A percentile compares a stretch with the other conserved stretches of the same genome.
Evolutionary conservation across 352 stramenopile species (phyloP).

Genomic region (Globisporangium cystogenes): DNA sequence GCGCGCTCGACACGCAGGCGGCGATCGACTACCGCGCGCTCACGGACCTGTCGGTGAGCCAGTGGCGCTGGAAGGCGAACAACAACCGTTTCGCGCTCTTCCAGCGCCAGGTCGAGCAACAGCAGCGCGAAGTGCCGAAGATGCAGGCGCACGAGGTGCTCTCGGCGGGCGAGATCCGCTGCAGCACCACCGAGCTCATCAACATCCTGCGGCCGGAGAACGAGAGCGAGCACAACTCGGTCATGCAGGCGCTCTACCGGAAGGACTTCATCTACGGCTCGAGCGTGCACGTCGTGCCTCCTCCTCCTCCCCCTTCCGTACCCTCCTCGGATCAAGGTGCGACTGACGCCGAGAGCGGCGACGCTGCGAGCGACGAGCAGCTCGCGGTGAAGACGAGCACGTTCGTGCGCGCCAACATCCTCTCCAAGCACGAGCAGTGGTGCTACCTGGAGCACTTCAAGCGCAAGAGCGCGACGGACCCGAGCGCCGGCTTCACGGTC

Average conservation of each 20-base stretch:
- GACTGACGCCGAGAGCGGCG: background rate
- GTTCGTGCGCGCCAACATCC: conserved; percentile 11
- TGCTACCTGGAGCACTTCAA: conserved; percentile 17
- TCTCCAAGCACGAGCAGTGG: conserved; percentile 11
- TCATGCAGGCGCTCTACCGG: conserved; percentile 11
- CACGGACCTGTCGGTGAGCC: conserved; percentile 8
- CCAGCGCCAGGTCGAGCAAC: conserved; percentile 5
- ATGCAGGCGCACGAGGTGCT: conserved; percentile 7
- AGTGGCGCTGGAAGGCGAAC: conserved; percentile 16
- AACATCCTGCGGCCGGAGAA: conserved; percentile 4
- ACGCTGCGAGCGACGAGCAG: conserved; percentile 1
- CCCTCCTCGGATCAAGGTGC: too few species aligned
- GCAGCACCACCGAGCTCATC: conserved; percentile 6
- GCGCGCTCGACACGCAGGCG: conserved; percentile 3
- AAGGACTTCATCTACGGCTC: conserved; percentile 39
- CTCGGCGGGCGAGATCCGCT: conserved; percentile 8
- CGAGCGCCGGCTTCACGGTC: conserved; percentile 21
- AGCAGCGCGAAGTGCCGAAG: background rate
- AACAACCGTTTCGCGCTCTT: conserved; percentile 15
- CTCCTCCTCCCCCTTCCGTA: too few species aligned
- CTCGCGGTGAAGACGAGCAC: conserved; percentile 15
- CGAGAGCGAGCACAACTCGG: conserved; percentile 9
- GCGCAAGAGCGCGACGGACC: background rate
- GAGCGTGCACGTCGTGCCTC: conserved; percentile 5
- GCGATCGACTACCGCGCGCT: conserved; percentile 10